Conservation (phyloP, 2,329 filamentous ascomycete species). For the Cercospora sp. region DNA sequence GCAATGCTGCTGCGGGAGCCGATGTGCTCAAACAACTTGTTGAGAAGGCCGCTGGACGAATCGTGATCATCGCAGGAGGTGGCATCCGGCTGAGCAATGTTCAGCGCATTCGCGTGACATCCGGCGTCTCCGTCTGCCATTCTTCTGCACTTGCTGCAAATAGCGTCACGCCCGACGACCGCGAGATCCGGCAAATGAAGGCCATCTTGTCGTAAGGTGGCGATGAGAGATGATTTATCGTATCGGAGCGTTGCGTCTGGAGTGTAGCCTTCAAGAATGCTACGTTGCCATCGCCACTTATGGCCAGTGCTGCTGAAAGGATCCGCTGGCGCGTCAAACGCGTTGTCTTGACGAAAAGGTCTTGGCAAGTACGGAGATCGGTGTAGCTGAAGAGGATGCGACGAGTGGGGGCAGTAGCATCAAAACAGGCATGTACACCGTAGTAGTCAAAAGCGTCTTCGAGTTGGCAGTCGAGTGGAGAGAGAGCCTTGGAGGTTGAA, state of each 20-base stretch:
- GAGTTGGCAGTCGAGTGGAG: background rate
- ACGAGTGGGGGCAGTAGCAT: background rate
- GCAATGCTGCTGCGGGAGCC: constrained; percentile 41
- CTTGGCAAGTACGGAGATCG: background rate
- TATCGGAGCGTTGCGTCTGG: background rate
- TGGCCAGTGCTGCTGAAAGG: constrained; percentile 4
- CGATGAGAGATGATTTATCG: background rate
- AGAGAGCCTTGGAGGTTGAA: background rate
- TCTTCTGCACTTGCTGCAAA: constrained; percentile 28
- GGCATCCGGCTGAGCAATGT: constrained; percentile 52
- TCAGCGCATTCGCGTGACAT: constrained; percentile 31
- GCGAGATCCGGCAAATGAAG: constrained; percentile 25
- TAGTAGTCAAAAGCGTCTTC: background rate
- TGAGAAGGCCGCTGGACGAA: constrained; percentile 33
- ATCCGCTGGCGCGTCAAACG: background rate
- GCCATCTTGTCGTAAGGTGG: background rate
- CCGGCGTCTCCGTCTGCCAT: constrained; percentile 26
- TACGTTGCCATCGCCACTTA: constrained; percentile 9
- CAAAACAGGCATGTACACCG: background rate
- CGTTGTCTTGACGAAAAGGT: background rate
- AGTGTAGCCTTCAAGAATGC: background rate
- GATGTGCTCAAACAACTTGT: constrained; percentile 40
- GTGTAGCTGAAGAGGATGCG: background rate
- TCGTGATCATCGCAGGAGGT: constrained; percentile 54
- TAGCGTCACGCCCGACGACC: constrained; percentile 8